Evolutionary conservation across 352 stramenopile genomes (phyloP).

Genomic region (Globisporangium ultimum): DNA sequence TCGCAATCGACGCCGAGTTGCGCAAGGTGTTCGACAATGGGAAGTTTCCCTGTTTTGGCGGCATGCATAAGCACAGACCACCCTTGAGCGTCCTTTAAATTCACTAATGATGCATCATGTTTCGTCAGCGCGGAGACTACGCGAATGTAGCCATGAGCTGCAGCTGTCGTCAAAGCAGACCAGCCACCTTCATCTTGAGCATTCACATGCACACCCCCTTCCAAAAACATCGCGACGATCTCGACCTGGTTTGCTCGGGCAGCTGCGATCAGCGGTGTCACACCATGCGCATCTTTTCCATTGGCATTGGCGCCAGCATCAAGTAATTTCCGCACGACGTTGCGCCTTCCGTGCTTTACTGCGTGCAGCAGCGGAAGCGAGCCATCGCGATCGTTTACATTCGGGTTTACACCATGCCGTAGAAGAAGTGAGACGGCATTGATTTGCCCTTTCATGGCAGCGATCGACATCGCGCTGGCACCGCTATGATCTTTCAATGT

Average conservation of each 20-base stretch:
- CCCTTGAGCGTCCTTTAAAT: no score
- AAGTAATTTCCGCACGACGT: constrained; percentile 1
- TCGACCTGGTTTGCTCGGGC: no score
- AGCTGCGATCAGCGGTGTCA: constrained; percentile 1
- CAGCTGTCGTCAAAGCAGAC: no score
- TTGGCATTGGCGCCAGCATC: not conserved
- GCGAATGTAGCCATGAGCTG: no score
- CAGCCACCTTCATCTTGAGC: no score
- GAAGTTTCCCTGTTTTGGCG: not conserved
- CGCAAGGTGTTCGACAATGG: not conserved
- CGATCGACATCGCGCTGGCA: not conserved
- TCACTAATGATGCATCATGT: no score
- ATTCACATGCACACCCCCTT: no score
- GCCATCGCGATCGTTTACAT: not conserved
- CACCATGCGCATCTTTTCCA: not conserved
- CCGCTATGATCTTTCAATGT: not conserved
- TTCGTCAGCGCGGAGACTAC: no score
- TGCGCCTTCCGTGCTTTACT: not conserved
- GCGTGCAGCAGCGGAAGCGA: constrained; percentile 3
- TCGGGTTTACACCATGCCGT: not conserved
- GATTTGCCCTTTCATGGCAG: constrained; percentile 3
- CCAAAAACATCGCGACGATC: no score
- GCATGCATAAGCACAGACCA: constrained; percentile 1
- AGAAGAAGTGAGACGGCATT: constrained; percentile 3
- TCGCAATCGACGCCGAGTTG: not conserved